phyloP scores from a whole-genome alignment of 2,329 filamentous ascomycete species.

The Samsoniella hepiali region DNA sequence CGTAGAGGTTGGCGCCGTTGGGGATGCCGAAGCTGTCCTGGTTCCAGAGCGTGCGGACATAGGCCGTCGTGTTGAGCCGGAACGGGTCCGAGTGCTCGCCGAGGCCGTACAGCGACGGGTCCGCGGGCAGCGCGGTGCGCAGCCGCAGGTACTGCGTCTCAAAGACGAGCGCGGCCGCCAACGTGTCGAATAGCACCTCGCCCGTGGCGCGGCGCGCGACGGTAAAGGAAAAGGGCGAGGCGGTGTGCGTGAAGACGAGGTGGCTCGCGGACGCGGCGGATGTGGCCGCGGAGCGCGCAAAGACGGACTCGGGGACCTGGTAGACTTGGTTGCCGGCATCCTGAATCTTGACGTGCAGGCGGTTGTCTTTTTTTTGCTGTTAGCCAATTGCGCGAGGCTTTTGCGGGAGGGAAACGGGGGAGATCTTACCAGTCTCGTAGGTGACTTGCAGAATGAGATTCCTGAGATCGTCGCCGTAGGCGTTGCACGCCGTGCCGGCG shows the following conservation, averaged over 20 bases:
- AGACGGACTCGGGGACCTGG: slow-evolving; percentile 64
- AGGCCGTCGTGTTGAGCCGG: slow-evolving; percentile 58
- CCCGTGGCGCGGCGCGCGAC: slow-evolving; percentile 39
- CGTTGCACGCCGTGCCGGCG: slow-evolving; percentile 26
- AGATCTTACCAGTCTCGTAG: slow-evolving; percentile 55
- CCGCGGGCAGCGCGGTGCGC: slow-evolving; percentile 61
- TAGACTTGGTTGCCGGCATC: slow-evolving; percentile 64
- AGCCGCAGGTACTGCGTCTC: slow-evolving; percentile 71
- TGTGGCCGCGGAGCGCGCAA: slow-evolving; percentile 55
- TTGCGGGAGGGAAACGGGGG: too few relatives aligned
- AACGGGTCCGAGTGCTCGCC: slow-evolving; percentile 71
- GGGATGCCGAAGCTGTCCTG: slow-evolving; percentile 62
- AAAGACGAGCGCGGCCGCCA: slow-evolving; percentile 62
- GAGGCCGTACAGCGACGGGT: slow-evolving; percentile 70
- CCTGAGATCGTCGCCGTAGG: slow-evolving; percentile 25
- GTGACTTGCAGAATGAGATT: slow-evolving; percentile 55
- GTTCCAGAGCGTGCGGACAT: slow-evolving; percentile 63
- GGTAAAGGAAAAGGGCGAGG: slow-evolving; percentile 60
- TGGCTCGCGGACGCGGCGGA: slow-evolving; percentile 63
- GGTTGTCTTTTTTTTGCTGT: too few relatives aligned
- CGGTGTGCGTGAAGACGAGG: slow-evolving; percentile 41
- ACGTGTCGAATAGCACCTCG: slow-evolving; percentile 62
- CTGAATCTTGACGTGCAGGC: slow-evolving; percentile 69
- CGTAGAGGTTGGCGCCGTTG: slow-evolving; percentile 68
- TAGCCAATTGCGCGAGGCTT: too few relatives aligned